Evolutionary conservation across 768 basidiomycete genomes (phyloP).

Genomic region (Tulasnella sp.): DNA sequence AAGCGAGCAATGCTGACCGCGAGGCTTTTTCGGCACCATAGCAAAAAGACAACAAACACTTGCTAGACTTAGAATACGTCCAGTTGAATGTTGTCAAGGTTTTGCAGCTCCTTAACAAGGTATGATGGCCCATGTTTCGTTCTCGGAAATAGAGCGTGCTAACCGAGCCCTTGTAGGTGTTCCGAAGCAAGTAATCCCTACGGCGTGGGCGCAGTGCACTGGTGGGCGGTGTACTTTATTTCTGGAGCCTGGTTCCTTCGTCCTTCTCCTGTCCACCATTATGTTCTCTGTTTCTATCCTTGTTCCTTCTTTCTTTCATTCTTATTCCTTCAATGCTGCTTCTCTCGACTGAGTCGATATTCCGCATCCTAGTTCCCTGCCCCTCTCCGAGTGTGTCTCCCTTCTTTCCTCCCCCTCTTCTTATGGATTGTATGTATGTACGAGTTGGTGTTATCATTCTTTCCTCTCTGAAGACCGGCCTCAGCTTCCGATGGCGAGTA

Average conservation of each 20-base stretch:
- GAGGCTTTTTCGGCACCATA: slow-evolving; percentile 44
- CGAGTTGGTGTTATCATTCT: background rate
- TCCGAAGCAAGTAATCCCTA: slow-evolving; percentile 31
- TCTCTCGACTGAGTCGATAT: slow-evolving; percentile 15
- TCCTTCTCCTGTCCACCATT: background rate
- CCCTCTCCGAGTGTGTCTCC: background rate
- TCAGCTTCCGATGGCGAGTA: too few relatives aligned
- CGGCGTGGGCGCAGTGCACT: slow-evolving; percentile 2
- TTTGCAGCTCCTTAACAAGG: slow-evolving; percentile 88
- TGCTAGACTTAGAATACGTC: slow-evolving; percentile 96
- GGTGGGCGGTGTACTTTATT: background rate
- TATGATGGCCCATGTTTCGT: slow-evolving; percentile 46
- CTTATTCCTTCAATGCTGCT: slow-evolving; percentile 11
- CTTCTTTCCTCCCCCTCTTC: background rate
- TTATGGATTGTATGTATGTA: slow-evolving; percentile 6
- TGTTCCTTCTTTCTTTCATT: background rate
- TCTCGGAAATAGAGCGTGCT: background rate
- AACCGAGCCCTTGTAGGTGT: slow-evolving; percentile 13
- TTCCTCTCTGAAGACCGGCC: background rate
- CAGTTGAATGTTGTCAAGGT: slow-evolving; percentile 97
- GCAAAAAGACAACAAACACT: slow-evolving; percentile 99
- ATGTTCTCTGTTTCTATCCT: slow-evolving; percentile 4
- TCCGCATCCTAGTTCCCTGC: background rate
- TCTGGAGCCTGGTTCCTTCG: background rate
- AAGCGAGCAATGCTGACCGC: background rate